phyloP scores from a whole-genome alignment of 2,329 filamentous ascomycete genomes.

The Zalaria obscura region DNA sequence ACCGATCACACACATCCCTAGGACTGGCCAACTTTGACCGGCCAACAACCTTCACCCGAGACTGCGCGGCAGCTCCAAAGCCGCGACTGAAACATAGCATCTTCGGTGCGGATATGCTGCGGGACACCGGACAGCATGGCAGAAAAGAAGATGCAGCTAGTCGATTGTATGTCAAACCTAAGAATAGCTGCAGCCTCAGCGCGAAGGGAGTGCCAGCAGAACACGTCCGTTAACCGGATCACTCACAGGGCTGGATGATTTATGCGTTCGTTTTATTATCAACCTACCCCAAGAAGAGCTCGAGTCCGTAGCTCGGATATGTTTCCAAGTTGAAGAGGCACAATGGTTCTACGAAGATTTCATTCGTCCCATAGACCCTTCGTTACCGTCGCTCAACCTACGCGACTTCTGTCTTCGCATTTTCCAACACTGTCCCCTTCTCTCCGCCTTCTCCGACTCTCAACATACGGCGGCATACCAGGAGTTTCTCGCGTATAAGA shows the following conservation, averaged over 20 bases:
- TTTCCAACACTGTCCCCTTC: constrained; percentile 84
- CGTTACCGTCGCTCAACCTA: constrained; percentile 71
- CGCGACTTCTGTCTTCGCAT: constrained; percentile 78
- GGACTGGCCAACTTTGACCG: too few species aligned
- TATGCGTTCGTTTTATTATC: constrained; percentile 95
- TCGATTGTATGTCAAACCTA: constrained; percentile 55
- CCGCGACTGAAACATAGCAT: background rate
- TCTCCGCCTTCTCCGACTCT: constrained; percentile 65
- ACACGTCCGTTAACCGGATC: background rate
- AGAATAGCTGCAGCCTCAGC: too few species aligned
- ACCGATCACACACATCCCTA: too few species aligned
- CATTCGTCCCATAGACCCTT: constrained; percentile 76
- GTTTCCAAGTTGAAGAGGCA: constrained; percentile 96
- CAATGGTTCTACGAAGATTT: constrained; percentile 99
- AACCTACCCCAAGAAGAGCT: constrained; percentile 90
- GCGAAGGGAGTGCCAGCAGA: too few species aligned
- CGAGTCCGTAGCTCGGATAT: constrained; percentile 79
- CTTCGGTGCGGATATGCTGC: constrained; percentile 41
- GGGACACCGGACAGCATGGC: constrained; percentile 50
- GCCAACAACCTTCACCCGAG: too few species aligned
- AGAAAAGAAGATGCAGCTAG: constrained; percentile 67
- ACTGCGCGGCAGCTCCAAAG: background rate
- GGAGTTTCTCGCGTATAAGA: constrained; percentile 89
- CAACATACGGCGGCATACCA: constrained; percentile 75
- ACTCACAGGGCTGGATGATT: constrained; percentile 74